These are phyloP conservation scores for Magnusiomyces tetraspermus DNA, from an alignment of 1,139 yeast species.

Conservation along the genomic window DNA sequence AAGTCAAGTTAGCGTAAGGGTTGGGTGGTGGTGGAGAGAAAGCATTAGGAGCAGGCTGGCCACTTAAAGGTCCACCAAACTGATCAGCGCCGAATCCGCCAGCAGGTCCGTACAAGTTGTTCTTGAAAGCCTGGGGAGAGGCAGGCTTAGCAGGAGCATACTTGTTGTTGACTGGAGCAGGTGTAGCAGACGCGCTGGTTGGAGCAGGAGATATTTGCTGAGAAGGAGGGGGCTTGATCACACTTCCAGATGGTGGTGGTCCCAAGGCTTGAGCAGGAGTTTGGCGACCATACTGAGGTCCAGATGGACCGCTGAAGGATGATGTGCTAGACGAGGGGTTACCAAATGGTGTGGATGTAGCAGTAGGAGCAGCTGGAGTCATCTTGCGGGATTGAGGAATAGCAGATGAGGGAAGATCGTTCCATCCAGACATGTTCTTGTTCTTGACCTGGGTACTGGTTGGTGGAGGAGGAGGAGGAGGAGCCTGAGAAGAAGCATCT, in stretches of 20 bases:
- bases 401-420: constrained; percentile 68
- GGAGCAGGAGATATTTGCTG: constrained; percentile 21
- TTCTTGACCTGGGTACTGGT: constrained; percentile 28
- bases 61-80: constrained; percentile 10
- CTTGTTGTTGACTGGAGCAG: constrained; percentile 20
- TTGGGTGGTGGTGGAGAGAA: constrained; percentile 21
- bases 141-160: constrained; percentile 5
- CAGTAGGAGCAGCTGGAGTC: constrained; percentile 21
- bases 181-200: constrained; percentile 29
- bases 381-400: constrained; percentile 19
- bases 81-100: not conserved
- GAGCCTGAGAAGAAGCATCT: constrained; percentile 1
- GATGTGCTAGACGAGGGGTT: constrained; percentile 26
- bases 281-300: constrained; percentile 18
- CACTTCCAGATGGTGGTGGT: constrained; percentile 19
- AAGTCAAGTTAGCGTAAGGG: constrained; percentile 25
- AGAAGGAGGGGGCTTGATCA: constrained; percentile 1
- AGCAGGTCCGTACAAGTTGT: constrained; percentile 15
- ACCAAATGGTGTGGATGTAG: constrained; percentile 20
- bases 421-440: constrained; percentile 83
- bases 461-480: constrained; percentile 16
- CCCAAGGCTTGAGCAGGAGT: constrained; percentile 18
- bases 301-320: constrained; percentile 18
- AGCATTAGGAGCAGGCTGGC: not conserved
- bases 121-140: constrained; percentile 12